Conservation (phyloP, 2,329 filamentous ascomycete species). For the Aureobasidium namibiae region DNA sequence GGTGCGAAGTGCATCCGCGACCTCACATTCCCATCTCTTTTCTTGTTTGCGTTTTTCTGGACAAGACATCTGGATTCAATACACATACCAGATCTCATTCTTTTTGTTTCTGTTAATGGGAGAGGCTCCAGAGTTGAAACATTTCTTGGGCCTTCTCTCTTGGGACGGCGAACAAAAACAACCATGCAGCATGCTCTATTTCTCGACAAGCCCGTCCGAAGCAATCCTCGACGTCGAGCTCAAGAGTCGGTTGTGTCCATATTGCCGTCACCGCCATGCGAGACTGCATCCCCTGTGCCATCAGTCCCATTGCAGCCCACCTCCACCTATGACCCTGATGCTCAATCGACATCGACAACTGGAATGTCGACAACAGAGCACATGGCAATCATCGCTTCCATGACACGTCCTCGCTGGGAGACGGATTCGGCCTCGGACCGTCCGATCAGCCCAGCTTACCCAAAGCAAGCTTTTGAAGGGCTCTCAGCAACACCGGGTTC, state of each 20-base stretch:
- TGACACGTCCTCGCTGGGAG: background rate
- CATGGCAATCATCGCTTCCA: background rate
- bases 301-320: background rate
- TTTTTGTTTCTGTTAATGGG: too few relatives aligned
- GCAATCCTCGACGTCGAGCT: background rate
- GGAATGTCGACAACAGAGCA: background rate
- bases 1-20: too few relatives aligned
- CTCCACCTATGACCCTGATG: too few relatives aligned
- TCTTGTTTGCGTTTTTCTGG: too few relatives aligned
- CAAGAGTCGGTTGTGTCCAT: background rate
- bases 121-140: background rate
- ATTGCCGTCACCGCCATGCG: background rate
- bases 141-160: background rate
- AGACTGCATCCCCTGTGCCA: background rate
- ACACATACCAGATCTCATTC: too few relatives aligned
- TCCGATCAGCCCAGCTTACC: background rate
- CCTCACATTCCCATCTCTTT: too few relatives aligned
- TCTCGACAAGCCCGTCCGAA: background rate
- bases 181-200: background rate
- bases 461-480: background rate
- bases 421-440: too few relatives aligned
- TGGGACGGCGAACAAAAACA: background rate
- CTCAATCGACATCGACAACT: too few relatives aligned
- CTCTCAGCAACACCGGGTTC: background rate
- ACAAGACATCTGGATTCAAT: too few relatives aligned